A percentile compares a stretch with the other conserved stretches of the same genome.
Evolutionary conservation across 768 basidiomycete genomes (phyloP).

Genomic region (Polyporus arcularius): DNA sequence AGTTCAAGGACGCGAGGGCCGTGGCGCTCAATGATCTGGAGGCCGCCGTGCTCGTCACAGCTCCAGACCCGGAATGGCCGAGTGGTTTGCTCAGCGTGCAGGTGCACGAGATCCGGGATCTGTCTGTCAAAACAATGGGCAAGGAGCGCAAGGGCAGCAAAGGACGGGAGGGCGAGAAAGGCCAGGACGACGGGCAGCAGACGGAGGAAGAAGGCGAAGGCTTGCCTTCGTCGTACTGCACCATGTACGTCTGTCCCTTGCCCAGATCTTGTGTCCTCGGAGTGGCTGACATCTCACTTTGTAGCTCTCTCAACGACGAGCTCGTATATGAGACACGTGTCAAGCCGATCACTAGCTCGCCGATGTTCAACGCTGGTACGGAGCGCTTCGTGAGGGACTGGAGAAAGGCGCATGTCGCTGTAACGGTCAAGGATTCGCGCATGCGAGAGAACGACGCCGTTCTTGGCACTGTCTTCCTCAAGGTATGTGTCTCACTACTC

Average conservation of each 20-base stretch:
- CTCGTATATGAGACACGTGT: conserved; percentile 39
- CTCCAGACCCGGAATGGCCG: conserved; percentile 62
- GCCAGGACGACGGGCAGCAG: conserved; percentile 55
- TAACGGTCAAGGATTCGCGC: conserved; percentile 64
- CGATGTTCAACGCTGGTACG: conserved; percentile 57
- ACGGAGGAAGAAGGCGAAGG: conserved; percentile 56
- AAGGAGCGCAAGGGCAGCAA: conserved; percentile 33
- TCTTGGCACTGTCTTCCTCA: conserved; percentile 68
- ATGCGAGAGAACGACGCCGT: conserved; percentile 65
- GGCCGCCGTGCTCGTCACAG: conserved; percentile 40
- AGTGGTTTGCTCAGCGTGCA: conserved; percentile 66
- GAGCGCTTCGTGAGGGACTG: conserved; percentile 72
- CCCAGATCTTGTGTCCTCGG: neutral
- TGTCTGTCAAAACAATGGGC: conserved; percentile 54
- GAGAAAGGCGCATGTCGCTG: conserved; percentile 56
- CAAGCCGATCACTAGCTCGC: conserved; percentile 36
- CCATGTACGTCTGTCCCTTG: conserved; percentile 29
- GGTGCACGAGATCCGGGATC: conserved; percentile 64
- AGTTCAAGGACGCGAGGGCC: conserved; percentile 55
- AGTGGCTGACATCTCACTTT: conserved; percentile 19
- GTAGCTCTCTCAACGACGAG: conserved; percentile 50
- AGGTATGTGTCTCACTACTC: conserved; percentile 22
- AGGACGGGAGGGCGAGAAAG: conserved; percentile 54
- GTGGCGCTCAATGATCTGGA: conserved; percentile 48
- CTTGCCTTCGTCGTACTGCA: conserved; percentile 68